Percentiles rank a stretch among this genome's conserved stretches.
Conservation (phyloP, 2,329 filamentous ascomycete genomes). For the Pseudomassariella vexata region DNA sequence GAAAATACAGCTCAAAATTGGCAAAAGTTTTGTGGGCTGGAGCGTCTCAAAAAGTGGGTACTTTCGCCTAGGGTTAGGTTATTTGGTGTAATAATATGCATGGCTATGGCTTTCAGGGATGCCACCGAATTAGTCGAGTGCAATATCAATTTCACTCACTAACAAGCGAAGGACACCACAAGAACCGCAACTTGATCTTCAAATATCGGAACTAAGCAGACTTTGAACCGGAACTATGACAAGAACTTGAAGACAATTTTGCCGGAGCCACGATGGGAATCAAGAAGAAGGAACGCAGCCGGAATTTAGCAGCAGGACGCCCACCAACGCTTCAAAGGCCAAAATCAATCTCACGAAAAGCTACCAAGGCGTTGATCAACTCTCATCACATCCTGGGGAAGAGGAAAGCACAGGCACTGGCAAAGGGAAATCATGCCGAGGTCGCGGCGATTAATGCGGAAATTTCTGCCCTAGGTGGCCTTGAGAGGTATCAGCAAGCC, state of each 20-base stretch:
- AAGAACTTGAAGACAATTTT: too few species aligned
- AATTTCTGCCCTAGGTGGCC: slow-evolving; percentile 53
- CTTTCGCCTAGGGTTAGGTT: too few species aligned
- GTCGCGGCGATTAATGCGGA: slow-evolving; percentile 42
- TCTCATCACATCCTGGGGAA: slow-evolving; percentile 62
- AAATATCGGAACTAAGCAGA: too few species aligned
- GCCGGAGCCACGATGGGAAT: slow-evolving; percentile 32
- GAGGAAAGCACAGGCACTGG: slow-evolving; percentile 48
- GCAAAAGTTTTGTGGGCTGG: too few species aligned
- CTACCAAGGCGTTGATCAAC: slow-evolving; percentile 60
- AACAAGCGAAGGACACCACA: too few species aligned
- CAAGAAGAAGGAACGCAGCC: slow-evolving; percentile 38
- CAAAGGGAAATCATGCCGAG: slow-evolving; percentile 45
- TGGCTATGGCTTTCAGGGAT: too few species aligned
- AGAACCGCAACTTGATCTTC: too few species aligned
- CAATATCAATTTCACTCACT: too few species aligned
- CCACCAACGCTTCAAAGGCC: slow-evolving; percentile 47
- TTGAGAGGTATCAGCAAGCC: slow-evolving; percentile 60
- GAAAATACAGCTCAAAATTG: too few species aligned
- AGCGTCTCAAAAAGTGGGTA: too few species aligned
- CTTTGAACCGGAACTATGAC: not conserved
- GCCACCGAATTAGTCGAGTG: too few species aligned
- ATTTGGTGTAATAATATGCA: too few species aligned
- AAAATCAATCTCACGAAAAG: slow-evolving; percentile 58
- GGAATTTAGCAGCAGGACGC: slow-evolving; percentile 46